Conservation (phyloP, 257 asterid species). For the Gardenia jasminoides region DNA sequence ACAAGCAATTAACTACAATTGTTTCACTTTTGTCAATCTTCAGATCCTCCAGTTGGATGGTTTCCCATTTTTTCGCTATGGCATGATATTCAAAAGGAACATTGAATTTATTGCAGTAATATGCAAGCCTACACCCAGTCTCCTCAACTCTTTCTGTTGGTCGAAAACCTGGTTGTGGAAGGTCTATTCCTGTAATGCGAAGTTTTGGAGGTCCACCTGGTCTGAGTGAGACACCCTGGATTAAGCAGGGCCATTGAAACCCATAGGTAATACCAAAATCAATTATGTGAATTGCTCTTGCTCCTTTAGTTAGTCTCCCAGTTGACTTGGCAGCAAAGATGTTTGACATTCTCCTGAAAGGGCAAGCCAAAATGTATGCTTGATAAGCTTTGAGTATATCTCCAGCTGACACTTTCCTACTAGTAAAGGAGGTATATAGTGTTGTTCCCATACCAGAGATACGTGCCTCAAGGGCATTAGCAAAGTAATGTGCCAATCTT, state of each 20-base stretch:
- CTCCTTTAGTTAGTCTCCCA: slow-evolving; percentile 18
- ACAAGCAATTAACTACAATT: slow-evolving; percentile 32
- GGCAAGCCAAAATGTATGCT: slow-evolving; percentile 26
- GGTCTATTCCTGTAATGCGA: slow-evolving; percentile 34
- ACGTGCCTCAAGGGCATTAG: slow-evolving; percentile 40
- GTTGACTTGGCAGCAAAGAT: slow-evolving; percentile 35
- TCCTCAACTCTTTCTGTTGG: slow-evolving; percentile 32
- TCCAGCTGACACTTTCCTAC: slow-evolving; percentile 21
- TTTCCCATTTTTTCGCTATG: slow-evolving; percentile 36
- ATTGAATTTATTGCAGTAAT: slow-evolving; percentile 33
- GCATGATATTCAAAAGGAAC: slow-evolving; percentile 28
- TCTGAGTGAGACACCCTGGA: slow-evolving; percentile 32
- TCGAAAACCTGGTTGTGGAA: slow-evolving; percentile 36
- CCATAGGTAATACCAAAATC: slow-evolving; percentile 42
- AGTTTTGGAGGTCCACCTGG: slow-evolving; percentile 41
- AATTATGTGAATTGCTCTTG: slow-evolving; percentile 26
- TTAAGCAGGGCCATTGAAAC: slow-evolving; percentile 46
- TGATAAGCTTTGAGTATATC: slow-evolving; percentile 30
- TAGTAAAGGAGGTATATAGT: slow-evolving; percentile 9
- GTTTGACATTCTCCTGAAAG: slow-evolving; percentile 36
- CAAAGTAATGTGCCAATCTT: slow-evolving; percentile 35
- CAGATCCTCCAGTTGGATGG: slow-evolving; percentile 29
- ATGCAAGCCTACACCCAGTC: slow-evolving; percentile 26
- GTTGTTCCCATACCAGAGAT: slow-evolving; percentile 33
- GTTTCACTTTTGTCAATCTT: slow-evolving; percentile 25